phyloP scores from a whole-genome alignment of 225 moss, liverwort and hornwort genomes.

The Climacium dendroides region DNA sequence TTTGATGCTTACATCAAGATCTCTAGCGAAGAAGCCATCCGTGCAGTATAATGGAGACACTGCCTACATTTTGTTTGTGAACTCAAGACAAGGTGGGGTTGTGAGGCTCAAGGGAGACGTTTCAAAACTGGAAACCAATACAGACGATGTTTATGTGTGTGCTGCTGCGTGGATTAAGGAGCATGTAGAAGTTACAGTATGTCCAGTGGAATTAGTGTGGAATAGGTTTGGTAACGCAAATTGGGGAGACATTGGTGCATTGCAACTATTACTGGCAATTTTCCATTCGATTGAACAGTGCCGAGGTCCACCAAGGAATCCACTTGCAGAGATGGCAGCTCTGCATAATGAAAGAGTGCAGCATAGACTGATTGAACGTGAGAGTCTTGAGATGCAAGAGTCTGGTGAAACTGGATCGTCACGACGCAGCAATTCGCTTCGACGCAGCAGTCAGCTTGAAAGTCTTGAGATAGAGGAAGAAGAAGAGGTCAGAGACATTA shows the following conservation, averaged over 20 bases:
- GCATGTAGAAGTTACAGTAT: conserved; percentile 66
- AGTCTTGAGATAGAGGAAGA: conserved; percentile 83
- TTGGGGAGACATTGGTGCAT: conserved; percentile 81
- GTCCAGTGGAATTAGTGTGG: conserved; percentile 71
- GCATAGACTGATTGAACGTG: conserved; percentile 69
- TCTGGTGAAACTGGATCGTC: conserved; percentile 62
- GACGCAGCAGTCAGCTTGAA: conserved; percentile 55
- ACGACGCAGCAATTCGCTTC: conserved; percentile 54
- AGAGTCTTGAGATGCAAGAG: conserved; percentile 63
- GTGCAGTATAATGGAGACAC: conserved; percentile 57
- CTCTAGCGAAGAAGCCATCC: conserved; percentile 54
- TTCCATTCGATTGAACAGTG: conserved; percentile 86
- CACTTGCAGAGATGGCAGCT: conserved; percentile 88
- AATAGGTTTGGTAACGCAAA: conserved; percentile 84
- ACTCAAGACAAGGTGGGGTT: conserved; percentile 73
- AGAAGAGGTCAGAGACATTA: conserved; percentile 19
- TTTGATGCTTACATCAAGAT: conserved; percentile 73
- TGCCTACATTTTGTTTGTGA: conserved; percentile 67
- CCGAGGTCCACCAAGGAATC: conserved; percentile 63
- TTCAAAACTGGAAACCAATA: conserved; percentile 67
- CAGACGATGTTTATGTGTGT: conserved; percentile 66
- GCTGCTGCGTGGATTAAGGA: conserved; percentile 82
- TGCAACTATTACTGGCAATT: conserved; percentile 76
- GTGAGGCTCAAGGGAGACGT: conserved; percentile 78
- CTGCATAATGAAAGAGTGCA: conserved; percentile 74